Evolutionary conservation across 352 stramenopile species (phyloP).

Genomic region (Pythium aquatile): DNA sequence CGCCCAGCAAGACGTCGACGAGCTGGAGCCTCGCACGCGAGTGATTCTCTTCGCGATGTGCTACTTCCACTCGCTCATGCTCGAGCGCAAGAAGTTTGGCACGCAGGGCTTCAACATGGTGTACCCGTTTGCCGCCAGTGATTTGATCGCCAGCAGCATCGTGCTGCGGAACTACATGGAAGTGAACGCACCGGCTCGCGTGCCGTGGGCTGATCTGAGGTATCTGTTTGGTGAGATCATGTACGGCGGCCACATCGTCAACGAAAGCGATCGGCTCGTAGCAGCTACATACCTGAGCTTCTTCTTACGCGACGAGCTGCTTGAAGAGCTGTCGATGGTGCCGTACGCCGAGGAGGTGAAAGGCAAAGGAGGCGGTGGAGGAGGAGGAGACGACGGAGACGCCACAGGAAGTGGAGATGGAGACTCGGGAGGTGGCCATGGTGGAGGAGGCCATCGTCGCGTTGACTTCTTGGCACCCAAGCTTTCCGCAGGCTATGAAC

Average conservation of each 20-base stretch:
- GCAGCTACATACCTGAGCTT: constrained; percentile 83
- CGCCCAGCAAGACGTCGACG: constrained; percentile 69
- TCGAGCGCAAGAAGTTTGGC: constrained; percentile 92
- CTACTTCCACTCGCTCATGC: constrained; percentile 92
- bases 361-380: constrained; percentile 22
- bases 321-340: constrained; percentile 90
- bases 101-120: constrained; percentile 89
- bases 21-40: constrained; percentile 79
- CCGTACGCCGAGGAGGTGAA: constrained; percentile 71
- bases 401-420: constrained; percentile 17
- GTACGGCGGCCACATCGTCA: constrained; percentile 88
- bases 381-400: constrained; percentile 25
- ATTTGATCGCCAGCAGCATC: constrained; percentile 80
- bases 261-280: constrained; percentile 80
- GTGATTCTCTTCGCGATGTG: constrained; percentile 90
- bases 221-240: constrained; percentile 90
- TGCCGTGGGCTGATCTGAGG: constrained; percentile 89
- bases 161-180: constrained; percentile 93
- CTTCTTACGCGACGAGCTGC: constrained; percentile 85
- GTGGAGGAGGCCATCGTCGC: constrained; percentile 27
- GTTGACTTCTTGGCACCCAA: constrained; percentile 75
- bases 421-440: constrained; percentile 9
- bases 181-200: constrained; percentile 70
- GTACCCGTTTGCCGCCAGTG: constrained; percentile 88
- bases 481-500: constrained; percentile 65